Conservation (phyloP, 768 basidiomycete genomes). For the Boletus vinaceobasis region DNA sequence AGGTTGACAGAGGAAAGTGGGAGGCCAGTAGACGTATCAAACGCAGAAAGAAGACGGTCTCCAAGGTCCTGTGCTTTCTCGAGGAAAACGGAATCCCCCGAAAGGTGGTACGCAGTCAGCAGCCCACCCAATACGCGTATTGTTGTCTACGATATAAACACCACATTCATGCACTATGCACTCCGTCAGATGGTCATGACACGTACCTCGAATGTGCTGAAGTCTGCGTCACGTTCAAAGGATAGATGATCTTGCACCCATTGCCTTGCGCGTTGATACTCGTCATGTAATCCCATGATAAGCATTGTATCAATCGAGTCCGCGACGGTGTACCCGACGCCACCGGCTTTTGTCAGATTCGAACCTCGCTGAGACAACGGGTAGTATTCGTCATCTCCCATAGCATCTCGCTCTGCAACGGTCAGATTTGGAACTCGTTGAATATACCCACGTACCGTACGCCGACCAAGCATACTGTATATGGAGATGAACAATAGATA, state of each 20-base stretch:
- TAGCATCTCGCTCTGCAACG: conserved; percentile 74
- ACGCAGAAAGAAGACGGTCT: conserved; percentile 79
- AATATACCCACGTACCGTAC: conserved; percentile 56
- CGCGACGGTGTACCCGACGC: conserved; percentile 85
- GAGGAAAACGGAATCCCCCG: conserved; percentile 67
- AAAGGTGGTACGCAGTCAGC: conserved; percentile 80
- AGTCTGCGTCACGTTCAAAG: conserved; percentile 74
- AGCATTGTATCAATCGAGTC: conserved; percentile 88
- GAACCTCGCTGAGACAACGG: conserved; percentile 71
- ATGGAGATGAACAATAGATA: conserved; percentile 9
- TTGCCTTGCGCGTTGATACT: conserved; percentile 69
- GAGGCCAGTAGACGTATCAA: conserved; percentile 78
- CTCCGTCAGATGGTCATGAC: not conserved
- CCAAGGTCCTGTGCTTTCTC: conserved; percentile 79
- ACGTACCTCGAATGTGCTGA: conserved; percentile 89
- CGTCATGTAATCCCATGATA: conserved; percentile 77
- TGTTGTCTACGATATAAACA: conserved; percentile 58
- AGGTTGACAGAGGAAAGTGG: conserved; percentile 83
- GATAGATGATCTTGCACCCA: conserved; percentile 72
- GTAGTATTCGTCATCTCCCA: conserved; percentile 91
- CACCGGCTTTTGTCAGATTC: conserved; percentile 75
- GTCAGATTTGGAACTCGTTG: conserved; percentile 9
- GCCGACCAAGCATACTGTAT: conserved; percentile 79
- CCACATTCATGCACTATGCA: not conserved
- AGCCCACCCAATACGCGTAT: conserved; percentile 91